A percentile compares a stretch with the other conserved stretches of the same genome.
Conservation (phyloP, 768 basidiomycete genomes). For the Boletus edulis region DNA sequence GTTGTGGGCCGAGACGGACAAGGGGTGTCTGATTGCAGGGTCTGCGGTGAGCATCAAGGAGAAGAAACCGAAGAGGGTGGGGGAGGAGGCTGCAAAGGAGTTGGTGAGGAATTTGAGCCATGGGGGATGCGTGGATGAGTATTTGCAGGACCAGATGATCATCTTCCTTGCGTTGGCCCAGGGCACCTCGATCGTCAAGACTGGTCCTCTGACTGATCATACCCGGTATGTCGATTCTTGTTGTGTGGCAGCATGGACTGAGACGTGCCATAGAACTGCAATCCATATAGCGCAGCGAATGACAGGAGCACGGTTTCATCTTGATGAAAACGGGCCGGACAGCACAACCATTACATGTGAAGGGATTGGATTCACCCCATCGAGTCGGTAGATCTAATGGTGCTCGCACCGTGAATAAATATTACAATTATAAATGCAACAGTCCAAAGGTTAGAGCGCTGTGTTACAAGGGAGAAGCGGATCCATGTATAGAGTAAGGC, state of each 20-base stretch:
- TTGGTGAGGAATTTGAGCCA: slow-evolving; percentile 54
- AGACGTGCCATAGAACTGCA: slow-evolving; percentile 45
- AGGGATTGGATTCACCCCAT: slow-evolving; percentile 57
- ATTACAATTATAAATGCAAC: slow-evolving; percentile 23
- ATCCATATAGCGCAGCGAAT: slow-evolving; percentile 72
- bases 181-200: slow-evolving; percentile 56
- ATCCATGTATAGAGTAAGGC: slow-evolving; percentile 22
- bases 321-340: slow-evolving; percentile 43
- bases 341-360: slow-evolving; percentile 53
- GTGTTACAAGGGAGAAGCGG: slow-evolving; percentile 22
- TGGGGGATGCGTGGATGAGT: slow-evolving; percentile 74
- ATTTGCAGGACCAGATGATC: slow-evolving; percentile 74
- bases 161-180: slow-evolving; percentile 73
- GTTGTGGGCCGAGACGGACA: slow-evolving; percentile 70
- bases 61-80: slow-evolving; percentile 45
- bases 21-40: slow-evolving; percentile 66
- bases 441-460: slow-evolving; percentile 5
- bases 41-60: slow-evolving; percentile 61
- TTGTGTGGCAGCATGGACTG: background rate
- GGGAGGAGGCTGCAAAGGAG: slow-evolving; percentile 59
- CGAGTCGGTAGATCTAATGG: background rate
- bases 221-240: slow-evolving; percentile 46
- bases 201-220: slow-evolving; percentile 61
- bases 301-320: slow-evolving; percentile 61
- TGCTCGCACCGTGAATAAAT: slow-evolving; percentile 7